Base-by-base conservation (phyloP, 371 early-diverging fungal species). In the Funneliformis caledonium region DNA sequence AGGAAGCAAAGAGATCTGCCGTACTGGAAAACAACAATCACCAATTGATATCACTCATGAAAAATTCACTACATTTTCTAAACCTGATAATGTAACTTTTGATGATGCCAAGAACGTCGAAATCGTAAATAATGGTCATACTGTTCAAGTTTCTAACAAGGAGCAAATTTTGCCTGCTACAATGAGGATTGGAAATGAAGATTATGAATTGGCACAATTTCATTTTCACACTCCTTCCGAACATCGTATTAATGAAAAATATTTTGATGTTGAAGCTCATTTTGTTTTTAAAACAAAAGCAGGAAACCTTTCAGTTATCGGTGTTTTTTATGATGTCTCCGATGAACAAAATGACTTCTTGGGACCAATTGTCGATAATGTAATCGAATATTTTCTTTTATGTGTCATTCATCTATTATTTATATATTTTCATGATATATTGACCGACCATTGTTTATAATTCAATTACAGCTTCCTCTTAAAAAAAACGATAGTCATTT, bases 141-240 rank as follows among this genome's bases (percentile, higher is more conserved):
- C 83, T 0, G 82, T 85, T 67, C 65, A 84, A 70, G 75, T 82
- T 62, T 82, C 82, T 37, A 37, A 37, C 37, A 37, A 37, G n/a
- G 80, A 81, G 56, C 56, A 74, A 43, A 1, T 31, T 31, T 11
- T 80, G 84, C 78, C 48, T 80, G 59, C 37, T 43, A 9, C 12
- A 33, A 22, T 60, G 6, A 76, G 19, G 33, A 61, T 85, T 37
- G 37, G 78, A 31, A 78, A 70, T 60, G 80, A 84, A 37, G 65
- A 42, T 12, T 87, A 84, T 75, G 47, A 67, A 11, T 64, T 88
- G 56, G 22, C 68, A 45, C 72, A 85, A 19, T 87, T 88, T 81
- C 89, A 88, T 76, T 86, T 88, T 83, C 89, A 89, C 76, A 78
- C 85, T 1, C 88, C 89, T 1, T 83, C 85, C n/a, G 89, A 89